Percentiles rank a stretch among this genome's conserved stretches.
phyloP scores from a whole-genome alignment of 2,329 filamentous ascomycete species.

The Acrocalymma vagum region DNA sequence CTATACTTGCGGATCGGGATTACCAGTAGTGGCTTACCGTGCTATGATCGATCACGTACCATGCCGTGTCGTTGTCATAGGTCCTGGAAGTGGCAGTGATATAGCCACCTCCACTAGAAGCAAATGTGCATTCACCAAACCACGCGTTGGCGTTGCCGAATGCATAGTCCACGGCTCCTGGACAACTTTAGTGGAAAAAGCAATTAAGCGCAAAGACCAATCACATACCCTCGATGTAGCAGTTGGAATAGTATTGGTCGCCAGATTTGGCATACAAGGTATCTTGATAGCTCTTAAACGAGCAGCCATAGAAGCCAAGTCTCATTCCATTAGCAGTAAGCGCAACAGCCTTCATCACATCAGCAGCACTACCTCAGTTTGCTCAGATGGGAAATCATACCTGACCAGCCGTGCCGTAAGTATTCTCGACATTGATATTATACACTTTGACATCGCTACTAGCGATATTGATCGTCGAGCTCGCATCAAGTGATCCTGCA shows the following conservation, averaged over 20 bases:
- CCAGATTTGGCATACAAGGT: conserved; percentile 52
- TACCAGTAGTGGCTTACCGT: no score
- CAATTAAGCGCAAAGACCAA: no score
- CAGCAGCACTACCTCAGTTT: no score
- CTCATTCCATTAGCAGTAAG: conserved; percentile 55
- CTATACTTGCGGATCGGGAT: no score
- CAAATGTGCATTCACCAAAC: conserved; percentile 54
- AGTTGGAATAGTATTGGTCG: conserved; percentile 61
- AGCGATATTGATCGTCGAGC: conserved; percentile 51
- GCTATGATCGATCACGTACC: conserved; percentile 61
- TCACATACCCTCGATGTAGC: conserved; percentile 63
- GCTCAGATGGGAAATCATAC: no score
- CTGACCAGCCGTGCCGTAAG: conserved; percentile 28
- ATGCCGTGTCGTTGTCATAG: conserved; percentile 35
- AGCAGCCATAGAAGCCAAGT: conserved; percentile 63
- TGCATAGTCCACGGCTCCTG: conserved; percentile 65
- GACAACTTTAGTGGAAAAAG: no score
- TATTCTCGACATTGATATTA: conserved; percentile 64
- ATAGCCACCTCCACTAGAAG: conserved; percentile 10
- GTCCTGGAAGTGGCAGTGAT: conserved; percentile 18
- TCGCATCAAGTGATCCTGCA: conserved; percentile 56
- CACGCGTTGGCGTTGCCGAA: conserved; percentile 60
- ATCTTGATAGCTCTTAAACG: conserved; percentile 63
- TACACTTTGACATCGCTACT: conserved; percentile 63
- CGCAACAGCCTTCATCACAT: no score